These are phyloP conservation scores for Nigrograna mackinnonii DNA, from an alignment of 2,329 filamentous ascomycete genomes.

Conservation along the genomic window DNA sequence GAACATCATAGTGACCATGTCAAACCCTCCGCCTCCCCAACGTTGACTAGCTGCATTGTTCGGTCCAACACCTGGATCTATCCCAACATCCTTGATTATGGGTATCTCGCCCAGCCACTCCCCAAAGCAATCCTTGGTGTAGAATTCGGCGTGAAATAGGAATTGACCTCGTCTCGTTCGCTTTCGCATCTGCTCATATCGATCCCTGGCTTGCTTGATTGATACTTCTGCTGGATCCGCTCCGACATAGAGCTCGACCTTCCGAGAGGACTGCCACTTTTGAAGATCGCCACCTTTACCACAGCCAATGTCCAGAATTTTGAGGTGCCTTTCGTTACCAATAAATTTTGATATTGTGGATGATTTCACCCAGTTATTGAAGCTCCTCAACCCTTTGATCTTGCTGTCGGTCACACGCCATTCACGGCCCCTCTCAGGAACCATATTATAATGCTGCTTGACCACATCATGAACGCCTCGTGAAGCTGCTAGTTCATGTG, in stretches of 20 bases:
- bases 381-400: conserved; percentile 90
- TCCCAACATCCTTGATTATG: conserved; percentile 84
- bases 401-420: conserved; percentile 93
- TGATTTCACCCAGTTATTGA: conserved; percentile 99
- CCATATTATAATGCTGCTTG: conserved; percentile 91
- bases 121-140: conserved; percentile 89
- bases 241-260: conserved; percentile 90
- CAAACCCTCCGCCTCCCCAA: conserved; percentile 77
- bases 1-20: conserved; percentile 99
- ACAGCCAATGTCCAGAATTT: conserved; percentile 92
- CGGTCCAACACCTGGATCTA: conserved; percentile 71
- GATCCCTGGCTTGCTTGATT: conserved; percentile 85
- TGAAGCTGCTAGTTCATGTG: conserved; percentile 38
- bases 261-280: conserved; percentile 93
- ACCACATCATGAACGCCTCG: conserved; percentile 82
- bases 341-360: conserved; percentile 93
- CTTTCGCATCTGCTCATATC: conserved; percentile 76
- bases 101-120: conserved; percentile 80
- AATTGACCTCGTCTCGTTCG: conserved; percentile 54
- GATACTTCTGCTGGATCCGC: conserved; percentile 91
- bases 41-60: conserved; percentile 62
- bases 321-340: conserved; percentile 58
- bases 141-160: conserved; percentile 84
- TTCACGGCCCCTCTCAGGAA: conserved; percentile 88
- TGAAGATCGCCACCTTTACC: conserved; percentile 94